Conservation (phyloP, 1,139 yeast species). For the Candida frijolesensis region DNA sequence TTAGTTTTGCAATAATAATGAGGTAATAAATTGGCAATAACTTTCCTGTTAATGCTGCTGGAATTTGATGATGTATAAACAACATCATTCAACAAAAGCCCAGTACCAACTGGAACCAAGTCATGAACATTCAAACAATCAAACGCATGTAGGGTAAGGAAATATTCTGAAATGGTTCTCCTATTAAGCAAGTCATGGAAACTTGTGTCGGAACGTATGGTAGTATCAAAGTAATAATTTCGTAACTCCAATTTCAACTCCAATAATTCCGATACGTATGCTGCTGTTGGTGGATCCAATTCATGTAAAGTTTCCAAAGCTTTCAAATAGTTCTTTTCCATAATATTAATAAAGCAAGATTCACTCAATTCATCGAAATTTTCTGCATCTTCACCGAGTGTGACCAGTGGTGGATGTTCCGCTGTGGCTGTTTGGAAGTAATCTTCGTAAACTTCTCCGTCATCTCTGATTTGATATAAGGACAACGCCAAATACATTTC, state of each 20-base stretch:
- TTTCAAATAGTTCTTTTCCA: slow-evolving; percentile 59
- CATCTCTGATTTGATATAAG: slow-evolving; percentile 59
- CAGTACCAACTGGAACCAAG: slow-evolving; percentile 69
- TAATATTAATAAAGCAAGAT: slow-evolving; percentile 58
- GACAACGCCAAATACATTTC: slow-evolving; percentile 66
- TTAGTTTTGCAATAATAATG: slow-evolving; percentile 58
- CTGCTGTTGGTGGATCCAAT: slow-evolving; percentile 67
- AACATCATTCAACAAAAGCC: slow-evolving; percentile 40
- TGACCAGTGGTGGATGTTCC: slow-evolving; percentile 33
- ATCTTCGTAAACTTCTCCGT: slow-evolving; percentile 32
- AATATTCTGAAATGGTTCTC: slow-evolving; percentile 59
- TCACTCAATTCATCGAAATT: slow-evolving; percentile 47
- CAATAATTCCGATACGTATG: slow-evolving; percentile 63
- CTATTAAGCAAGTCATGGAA: slow-evolving; percentile 22
- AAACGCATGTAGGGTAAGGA: slow-evolving; percentile 62
- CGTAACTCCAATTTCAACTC: slow-evolving; percentile 65
- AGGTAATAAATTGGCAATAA: slow-evolving; percentile 64
- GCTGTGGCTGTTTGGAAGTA: slow-evolving; percentile 35
- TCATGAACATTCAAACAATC: slow-evolving; percentile 53
- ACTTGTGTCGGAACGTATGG: slow-evolving; percentile 9
- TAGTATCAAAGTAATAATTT: slow-evolving; percentile 39
- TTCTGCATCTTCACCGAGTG: slow-evolving; percentile 16
- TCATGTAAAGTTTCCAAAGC: slow-evolving; percentile 64
- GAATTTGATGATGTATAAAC: slow-evolving; percentile 27
- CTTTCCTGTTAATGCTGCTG: slow-evolving; percentile 35